Percentiles rank a stretch among this genome's conserved stretches.
Evolutionary conservation across 23 red algal species (phyloP).

Genomic region (Gracilariopsis chorda): DNA sequence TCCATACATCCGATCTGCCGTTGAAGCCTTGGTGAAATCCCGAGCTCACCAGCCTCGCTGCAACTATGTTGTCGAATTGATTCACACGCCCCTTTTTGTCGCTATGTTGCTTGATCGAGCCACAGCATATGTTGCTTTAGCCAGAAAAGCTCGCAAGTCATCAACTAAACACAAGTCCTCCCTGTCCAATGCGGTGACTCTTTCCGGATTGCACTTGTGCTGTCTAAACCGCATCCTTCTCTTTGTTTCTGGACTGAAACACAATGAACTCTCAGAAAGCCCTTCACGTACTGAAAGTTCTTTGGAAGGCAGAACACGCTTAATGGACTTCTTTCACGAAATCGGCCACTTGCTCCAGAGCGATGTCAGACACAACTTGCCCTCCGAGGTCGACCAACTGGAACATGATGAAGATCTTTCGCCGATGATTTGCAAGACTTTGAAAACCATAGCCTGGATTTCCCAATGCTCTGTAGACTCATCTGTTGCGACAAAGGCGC

Average conservation of each 20-base stretch:
- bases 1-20: not conserved
- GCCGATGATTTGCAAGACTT: not conserved
- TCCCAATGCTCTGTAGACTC: conserved; percentile 33
- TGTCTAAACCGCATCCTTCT: not conserved
- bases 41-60: not conserved
- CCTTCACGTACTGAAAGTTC: not conserved
- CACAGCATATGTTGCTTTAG: conserved; percentile 1
- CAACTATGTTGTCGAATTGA: not conserved
- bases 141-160: conserved; percentile 8
- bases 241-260: not conserved
- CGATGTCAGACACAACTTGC: not conserved
- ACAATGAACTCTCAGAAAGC: not conserved
- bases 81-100: conserved; percentile 35
- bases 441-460: not conserved
- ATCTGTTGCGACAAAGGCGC: not conserved
- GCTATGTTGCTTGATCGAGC: conserved; percentile 47
- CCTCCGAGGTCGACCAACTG: not conserved
- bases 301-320: not conserved
- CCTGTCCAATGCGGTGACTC: not conserved
- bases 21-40: not conserved
- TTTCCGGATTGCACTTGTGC: not conserved
- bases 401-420: not conserved
- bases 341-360: not conserved
- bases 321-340: not conserved
- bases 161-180: not conserved